Conservation (phyloP, 2,329 filamentous ascomycete genomes). For the Arthrobotrys musiformis region DNA sequence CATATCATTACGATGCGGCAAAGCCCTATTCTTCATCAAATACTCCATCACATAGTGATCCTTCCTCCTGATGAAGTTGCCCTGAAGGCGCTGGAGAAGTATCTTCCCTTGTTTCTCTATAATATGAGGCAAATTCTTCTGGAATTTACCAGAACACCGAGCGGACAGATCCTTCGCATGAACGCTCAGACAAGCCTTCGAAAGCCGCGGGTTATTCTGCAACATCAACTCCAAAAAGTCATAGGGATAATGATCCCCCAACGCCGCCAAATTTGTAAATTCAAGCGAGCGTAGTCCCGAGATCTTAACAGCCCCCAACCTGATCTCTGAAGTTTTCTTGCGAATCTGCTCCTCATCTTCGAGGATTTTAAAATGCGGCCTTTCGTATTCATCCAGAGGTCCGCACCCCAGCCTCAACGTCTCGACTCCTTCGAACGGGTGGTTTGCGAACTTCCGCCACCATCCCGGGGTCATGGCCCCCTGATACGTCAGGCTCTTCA, state of each 20-base stretch:
- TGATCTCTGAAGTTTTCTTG: not conserved
- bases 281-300: not conserved
- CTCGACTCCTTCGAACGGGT: not conserved
- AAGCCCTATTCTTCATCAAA: not conserved
- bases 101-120: slow-evolving; percentile 4
- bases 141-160: not conserved
- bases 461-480: not conserved
- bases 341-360: not conserved
- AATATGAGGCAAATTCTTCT: not conserved
- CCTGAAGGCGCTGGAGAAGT: not conserved
- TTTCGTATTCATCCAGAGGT: not conserved
- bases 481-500: not conserved
- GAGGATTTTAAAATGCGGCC: not conserved
- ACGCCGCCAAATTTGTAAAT: not conserved
- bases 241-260: not conserved
- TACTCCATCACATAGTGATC: not conserved
- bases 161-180: not conserved
- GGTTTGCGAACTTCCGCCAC: slow-evolving; percentile 8
- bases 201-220: not conserved
- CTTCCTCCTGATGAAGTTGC: not conserved
- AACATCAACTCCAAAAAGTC: not conserved
- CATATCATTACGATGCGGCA: not conserved
- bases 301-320: not conserved
- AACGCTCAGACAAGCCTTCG: not conserved
- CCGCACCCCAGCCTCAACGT: not conserved